Base-by-base conservation (phyloP, 495 filamentous ascomycete genomes). In the Apodospora peruviana region DNA sequence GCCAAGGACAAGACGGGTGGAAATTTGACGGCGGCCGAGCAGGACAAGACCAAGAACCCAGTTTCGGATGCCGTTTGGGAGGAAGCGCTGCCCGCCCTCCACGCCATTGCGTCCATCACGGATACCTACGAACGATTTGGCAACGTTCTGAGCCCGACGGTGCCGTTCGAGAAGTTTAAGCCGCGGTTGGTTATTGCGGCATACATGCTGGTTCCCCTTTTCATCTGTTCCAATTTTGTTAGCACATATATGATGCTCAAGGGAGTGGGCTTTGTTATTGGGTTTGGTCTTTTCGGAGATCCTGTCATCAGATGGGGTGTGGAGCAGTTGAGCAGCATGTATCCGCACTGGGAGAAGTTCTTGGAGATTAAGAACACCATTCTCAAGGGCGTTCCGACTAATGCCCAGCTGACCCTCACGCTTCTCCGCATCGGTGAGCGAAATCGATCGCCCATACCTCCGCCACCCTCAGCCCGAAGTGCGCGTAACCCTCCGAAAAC, bases 41-140 rank as follows among this genome's bases (percentile, higher is more conserved):
- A 88, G 32, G 87, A 91, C 57, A 91, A 87, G 67, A 88, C 88
- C 0, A 91, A 88, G 55, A 76, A 85, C 40, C 88, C 86, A 0
- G 84, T 91, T 67, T 81, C 83, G 56, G 80, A 80, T 10, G 83
- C 81, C 0, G 85, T 90, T 60, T 84, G 85, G 72, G 77, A 74
- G 4, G 82, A 83, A 48, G 84, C 84, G 55, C 73, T 86, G 49
- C 82, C 84, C 0, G 61, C 81, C 14, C 90, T 91, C 86, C 84
- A 87, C 56, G 70, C 75, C 2, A 60, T 91, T 36, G 79, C 0
- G 46, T 82, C 0, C 59, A 85, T 10, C 7, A 14, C 27, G 27
- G 27, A 32, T 32, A 7, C 14, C 14, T 32, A 14, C 7, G 27
- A 32, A 14, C 7, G 27, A 14, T 7, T 14, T 32, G 27, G 27